These are phyloP conservation scores for Ogataea zsoltii DNA, from an alignment of 805 yeast species.

Conservation along the genomic window DNA sequence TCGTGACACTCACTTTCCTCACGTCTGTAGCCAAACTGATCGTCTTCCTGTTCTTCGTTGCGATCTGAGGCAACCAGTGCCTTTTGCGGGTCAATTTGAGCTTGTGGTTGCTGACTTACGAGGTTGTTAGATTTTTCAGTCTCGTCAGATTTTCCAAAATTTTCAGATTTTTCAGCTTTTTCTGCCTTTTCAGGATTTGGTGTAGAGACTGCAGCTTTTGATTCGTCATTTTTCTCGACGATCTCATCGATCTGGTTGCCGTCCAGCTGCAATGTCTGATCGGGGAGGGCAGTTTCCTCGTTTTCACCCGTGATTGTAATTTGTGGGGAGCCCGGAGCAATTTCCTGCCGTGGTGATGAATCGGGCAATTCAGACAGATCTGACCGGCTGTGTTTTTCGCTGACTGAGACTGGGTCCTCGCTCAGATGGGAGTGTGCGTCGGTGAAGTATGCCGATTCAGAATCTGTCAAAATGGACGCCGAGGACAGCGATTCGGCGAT, in stretches of 20 bases:
- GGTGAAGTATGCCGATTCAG: slow-evolving; percentile 25
- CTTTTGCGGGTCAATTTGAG: slow-evolving; percentile 13
- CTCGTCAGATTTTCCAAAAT: not conserved
- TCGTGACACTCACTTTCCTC: slow-evolving; percentile 33
- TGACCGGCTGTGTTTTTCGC: not conserved
- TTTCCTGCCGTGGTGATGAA: no score
- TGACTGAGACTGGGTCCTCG: slow-evolving; percentile 6
- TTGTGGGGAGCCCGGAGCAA: slow-evolving; percentile 18
- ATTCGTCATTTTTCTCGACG: no score
- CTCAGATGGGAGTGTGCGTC: slow-evolving; percentile 27
- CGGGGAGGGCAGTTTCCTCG: not conserved
- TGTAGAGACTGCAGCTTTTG: no score
- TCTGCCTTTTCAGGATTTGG: no score
- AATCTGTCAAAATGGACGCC: slow-evolving; percentile 19
- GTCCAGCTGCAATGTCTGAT: not conserved
- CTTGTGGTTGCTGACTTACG: slow-evolving; percentile 12
- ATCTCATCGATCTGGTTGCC: not conserved
- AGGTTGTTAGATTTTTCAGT: not conserved
- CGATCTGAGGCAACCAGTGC: slow-evolving; percentile 17
- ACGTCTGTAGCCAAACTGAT: slow-evolving; percentile 26
- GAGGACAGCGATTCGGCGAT: slow-evolving; percentile 11
- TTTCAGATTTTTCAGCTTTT: no score
- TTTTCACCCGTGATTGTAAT: slow-evolving; percentile 24
- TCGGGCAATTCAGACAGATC: not conserved
- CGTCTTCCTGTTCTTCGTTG: slow-evolving; percentile 7